Conservation (phyloP, 768 basidiomycete species). For the Rubroboletus satanas region DNA sequence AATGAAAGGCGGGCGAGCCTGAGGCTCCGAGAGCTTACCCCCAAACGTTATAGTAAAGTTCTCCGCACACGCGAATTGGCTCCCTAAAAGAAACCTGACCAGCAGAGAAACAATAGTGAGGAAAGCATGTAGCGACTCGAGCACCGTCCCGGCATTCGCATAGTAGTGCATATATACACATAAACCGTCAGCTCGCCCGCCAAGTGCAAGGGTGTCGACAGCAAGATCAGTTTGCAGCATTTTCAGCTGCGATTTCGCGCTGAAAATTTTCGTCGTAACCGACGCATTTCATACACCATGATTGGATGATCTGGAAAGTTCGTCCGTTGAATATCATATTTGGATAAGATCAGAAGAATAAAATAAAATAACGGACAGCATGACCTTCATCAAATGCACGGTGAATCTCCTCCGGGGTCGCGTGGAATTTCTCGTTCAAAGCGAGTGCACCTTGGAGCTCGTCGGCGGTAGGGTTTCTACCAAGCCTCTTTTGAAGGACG, state of each 20-base stretch:
- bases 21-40: too few relatives aligned
- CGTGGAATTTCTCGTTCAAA: slow-evolving; percentile 10
- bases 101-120: not conserved
- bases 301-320: slow-evolving; percentile 10
- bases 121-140: not conserved
- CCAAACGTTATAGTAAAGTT: too few relatives aligned
- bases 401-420: slow-evolving; percentile 11
- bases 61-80: not conserved
- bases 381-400: slow-evolving; percentile 16
- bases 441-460: not conserved
- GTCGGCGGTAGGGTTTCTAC: slow-evolving; percentile 9
- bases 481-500: slow-evolving; percentile 12
- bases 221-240: not conserved
- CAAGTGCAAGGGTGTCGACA: too few relatives aligned
- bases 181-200: not conserved
- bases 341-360: not conserved
- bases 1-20: not conserved
- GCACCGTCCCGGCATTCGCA: not conserved
- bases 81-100: not conserved
- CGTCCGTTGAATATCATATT: not conserved
- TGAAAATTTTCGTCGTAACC: slow-evolving; percentile 24
- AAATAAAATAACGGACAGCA: not conserved
- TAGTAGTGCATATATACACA: not conserved
- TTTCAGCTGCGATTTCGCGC: slow-evolving; percentile 14
- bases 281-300: slow-evolving; percentile 18